phyloP scores from a whole-genome alignment of 495 filamentous ascomycete genomes.

The Talaromyces trachyspermus region DNA sequence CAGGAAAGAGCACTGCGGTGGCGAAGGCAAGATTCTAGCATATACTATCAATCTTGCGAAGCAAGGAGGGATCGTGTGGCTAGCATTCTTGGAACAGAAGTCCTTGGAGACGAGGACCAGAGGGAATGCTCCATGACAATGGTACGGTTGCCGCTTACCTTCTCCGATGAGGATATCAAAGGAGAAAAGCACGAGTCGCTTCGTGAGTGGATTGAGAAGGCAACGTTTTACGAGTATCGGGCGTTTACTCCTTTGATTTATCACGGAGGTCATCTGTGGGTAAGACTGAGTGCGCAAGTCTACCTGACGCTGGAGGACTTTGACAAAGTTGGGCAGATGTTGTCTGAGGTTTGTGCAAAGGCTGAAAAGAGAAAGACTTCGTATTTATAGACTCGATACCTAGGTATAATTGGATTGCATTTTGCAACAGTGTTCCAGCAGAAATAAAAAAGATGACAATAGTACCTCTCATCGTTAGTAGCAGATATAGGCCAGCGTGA shows the following conservation, averaged over 20 bases:
- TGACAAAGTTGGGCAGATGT: conserved; percentile 49
- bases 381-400: background rate
- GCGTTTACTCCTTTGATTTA: conserved; percentile 56
- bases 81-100: conserved; percentile 52
- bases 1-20: conserved; percentile 55
- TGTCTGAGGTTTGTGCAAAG: conserved; percentile 52
- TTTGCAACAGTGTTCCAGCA: background rate
- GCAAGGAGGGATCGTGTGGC: conserved; percentile 50
- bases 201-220: conserved; percentile 48
- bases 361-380: too few species aligned
- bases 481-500: too few species aligned
- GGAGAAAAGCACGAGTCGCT: conserved; percentile 21
- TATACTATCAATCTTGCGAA: conserved; percentile 48
- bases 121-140: conserved; percentile 49
- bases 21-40: conserved; percentile 52
- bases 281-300: conserved; percentile 63
- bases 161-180: conserved; percentile 20
- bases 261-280: conserved; percentile 52
- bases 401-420: background rate
- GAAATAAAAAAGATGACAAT: background rate
- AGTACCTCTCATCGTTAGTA: too few species aligned
- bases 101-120: conserved; percentile 33
- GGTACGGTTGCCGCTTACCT: conserved; percentile 53
- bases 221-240: conserved; percentile 47
- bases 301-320: conserved; percentile 70